Percentiles rank a stretch among this genome's conserved stretches.
Evolutionary conservation across 495 filamentous ascomycete species (phyloP).

Genomic region (Diplogelasinospora grovesii): DNA sequence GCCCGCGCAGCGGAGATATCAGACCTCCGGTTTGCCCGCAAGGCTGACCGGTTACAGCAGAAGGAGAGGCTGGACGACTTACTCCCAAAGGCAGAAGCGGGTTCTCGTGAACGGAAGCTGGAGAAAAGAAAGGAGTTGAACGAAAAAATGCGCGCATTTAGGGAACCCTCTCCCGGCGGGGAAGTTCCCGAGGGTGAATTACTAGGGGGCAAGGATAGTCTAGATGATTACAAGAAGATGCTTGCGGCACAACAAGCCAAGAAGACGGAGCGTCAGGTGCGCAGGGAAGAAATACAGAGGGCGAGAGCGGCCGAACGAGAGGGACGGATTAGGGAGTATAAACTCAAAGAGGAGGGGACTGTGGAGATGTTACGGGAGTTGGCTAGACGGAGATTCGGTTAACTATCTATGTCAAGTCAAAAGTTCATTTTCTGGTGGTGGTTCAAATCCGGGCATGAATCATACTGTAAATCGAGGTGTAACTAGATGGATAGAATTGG

Average conservation of each 20-base stretch:
- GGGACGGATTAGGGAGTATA: constrained; percentile 49
- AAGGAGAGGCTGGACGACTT: constrained; percentile 70
- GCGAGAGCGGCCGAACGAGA: constrained; percentile 58
- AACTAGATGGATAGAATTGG: too few relatives aligned
- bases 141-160: constrained; percentile 53
- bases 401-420: too few relatives aligned
- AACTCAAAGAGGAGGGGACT: constrained; percentile 57
- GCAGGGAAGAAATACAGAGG: constrained; percentile 57
- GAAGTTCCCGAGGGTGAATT: constrained; percentile 56
- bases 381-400: constrained; percentile 54
- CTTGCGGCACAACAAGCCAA: constrained; percentile 48
- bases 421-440: too few relatives aligned
- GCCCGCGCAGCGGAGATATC: constrained; percentile 45
- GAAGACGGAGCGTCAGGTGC: constrained; percentile 58
- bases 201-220: constrained; percentile 52
- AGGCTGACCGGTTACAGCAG: constrained; percentile 52
- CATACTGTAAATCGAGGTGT: background rate
- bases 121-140: constrained; percentile 63
- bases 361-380: constrained; percentile 59
- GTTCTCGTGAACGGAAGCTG: constrained; percentile 74
- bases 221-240: constrained; percentile 51
- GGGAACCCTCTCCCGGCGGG: constrained; percentile 49
- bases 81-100: constrained; percentile 74
- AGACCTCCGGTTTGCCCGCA: constrained; percentile 53
- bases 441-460: too few relatives aligned